Evolutionary conservation across 2,329 filamentous ascomycete genomes (phyloP).

Genomic region (Nemania bipapillata): DNA sequence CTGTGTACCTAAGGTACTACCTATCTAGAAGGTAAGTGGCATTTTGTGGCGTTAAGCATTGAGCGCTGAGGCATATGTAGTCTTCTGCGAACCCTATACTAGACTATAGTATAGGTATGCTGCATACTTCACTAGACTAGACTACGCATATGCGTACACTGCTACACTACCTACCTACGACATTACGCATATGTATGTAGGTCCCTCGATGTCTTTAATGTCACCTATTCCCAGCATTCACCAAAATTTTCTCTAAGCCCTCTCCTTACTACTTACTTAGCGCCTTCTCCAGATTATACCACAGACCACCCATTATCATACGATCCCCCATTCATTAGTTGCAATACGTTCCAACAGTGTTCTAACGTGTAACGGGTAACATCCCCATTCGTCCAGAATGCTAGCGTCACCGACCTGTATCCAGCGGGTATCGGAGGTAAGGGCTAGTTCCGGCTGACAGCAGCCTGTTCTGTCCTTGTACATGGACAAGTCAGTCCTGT

Average conservation of each 20-base stretch:
- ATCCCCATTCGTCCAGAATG: conserved; percentile 11
- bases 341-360: neutral
- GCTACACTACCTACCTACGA: too few species aligned
- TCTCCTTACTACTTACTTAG: neutral
- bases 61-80: neutral
- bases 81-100: neutral
- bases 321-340: conserved; percentile 9
- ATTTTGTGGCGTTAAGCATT: neutral
- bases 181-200: too few species aligned
- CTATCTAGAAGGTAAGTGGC: neutral
- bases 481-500: too few species aligned
- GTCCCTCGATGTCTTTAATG: too few species aligned
- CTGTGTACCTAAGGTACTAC: too few species aligned
- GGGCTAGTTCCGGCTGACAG: conserved; percentile 1
- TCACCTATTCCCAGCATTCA: too few species aligned
- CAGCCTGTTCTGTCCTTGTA: too few species aligned
- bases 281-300: neutral
- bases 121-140: too few species aligned
- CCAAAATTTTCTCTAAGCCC: too few species aligned
- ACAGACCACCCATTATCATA: conserved; percentile 15
- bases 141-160: too few species aligned
- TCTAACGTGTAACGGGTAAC: conserved; percentile 11
- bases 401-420: neutral
- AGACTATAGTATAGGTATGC: too few species aligned
- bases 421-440: conserved; percentile 5